Evolutionary conservation across 2,329 filamentous ascomycete genomes (phyloP), one percentile per base, ranked within the genome.

Genomic region (Diaporthe caulivora): DNA sequence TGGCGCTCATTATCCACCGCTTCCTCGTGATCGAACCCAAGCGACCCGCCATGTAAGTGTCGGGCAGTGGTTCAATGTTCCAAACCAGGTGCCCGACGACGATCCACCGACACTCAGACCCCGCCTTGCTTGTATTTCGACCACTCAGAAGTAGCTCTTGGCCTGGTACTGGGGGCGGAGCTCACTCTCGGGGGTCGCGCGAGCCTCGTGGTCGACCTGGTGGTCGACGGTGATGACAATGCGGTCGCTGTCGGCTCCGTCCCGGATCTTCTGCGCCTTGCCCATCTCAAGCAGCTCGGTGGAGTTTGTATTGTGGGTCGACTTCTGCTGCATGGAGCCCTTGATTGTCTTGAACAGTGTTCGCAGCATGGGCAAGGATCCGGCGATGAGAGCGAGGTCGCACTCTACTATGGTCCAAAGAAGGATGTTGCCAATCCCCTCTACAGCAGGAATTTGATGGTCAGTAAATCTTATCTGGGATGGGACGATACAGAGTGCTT

Each of bases 361-460:
- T 21, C 73, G 51, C 15, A 76, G 40, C 75, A 76, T 76, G 17
- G 73, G 73, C 3, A 76, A 55, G 13, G 75, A 76, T 3, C 75
- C 75, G 18, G 75, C 75, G 13, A 76, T 76, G 15, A 76, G 40
- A 17, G 70, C 75, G 1, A 75, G 55, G 54, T 73, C 70, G 54
- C 70, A 75, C 24, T 76, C 75, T 17, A 75, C 34, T 31, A 72
- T 69, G 13, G 75, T 76, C 73, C 71, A 76, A 10, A 73, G 60
- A 7, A 76, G 72, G 55, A 72, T 49, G 26, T 76, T 34, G 37
- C 73, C 75, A 17, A 76, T 58, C 4, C 71, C 62, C 18, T 73
- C 60, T 58, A 29, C 17, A 54, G 15, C 3, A 18, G 7, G 11
- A 26, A 6, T 18, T 29, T 5, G 29, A 42, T n/a, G 2, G 31